Percentiles rank a stretch among this genome's conserved stretches.
Conservation (phyloP, 2,329 filamentous ascomycete species). For the Eutypella sp. region DNA sequence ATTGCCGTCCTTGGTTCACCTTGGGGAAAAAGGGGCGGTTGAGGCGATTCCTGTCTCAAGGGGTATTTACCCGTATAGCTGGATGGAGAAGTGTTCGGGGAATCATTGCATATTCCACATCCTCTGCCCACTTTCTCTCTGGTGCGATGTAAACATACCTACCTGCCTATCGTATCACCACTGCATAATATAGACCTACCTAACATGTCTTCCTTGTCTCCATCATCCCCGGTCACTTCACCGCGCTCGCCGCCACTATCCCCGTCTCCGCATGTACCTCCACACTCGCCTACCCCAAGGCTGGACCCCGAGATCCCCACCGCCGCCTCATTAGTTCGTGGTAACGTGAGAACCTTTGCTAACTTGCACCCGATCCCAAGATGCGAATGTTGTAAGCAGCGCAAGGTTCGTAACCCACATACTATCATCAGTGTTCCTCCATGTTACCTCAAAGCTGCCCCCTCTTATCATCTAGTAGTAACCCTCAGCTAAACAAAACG, state of each 20-base stretch:
- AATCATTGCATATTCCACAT: not conserved
- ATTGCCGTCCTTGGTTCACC: not conserved
- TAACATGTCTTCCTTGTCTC: not conserved
- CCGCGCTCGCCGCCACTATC: constrained; percentile 10
- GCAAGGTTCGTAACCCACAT: constrained; percentile 65
- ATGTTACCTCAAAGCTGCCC: not conserved
- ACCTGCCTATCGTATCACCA: too few relatives aligned
- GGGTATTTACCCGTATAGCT: too few relatives aligned
- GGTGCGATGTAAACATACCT: not conserved
- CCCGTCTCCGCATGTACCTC: not conserved
- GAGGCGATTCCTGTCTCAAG: too few relatives aligned
- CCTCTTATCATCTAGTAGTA: not conserved
- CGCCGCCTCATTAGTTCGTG: not conserved
- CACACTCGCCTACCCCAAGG: not conserved
- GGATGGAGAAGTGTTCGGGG: not conserved
- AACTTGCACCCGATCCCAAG: constrained; percentile 37
- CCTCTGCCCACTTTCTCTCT: not conserved
- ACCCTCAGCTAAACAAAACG: not conserved
- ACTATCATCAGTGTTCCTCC: too few relatives aligned
- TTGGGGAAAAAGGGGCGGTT: not conserved
- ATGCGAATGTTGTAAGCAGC: constrained; percentile 74
- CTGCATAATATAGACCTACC: too few relatives aligned
- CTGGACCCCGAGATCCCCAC: not conserved
- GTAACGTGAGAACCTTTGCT: constrained; percentile 25
- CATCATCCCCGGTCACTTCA: constrained; percentile 1